These are phyloP conservation scores for Colletotrichum lindemuthianum DNA, from an alignment of 2,329 filamentous ascomycete species.

Conservation along the genomic window DNA sequence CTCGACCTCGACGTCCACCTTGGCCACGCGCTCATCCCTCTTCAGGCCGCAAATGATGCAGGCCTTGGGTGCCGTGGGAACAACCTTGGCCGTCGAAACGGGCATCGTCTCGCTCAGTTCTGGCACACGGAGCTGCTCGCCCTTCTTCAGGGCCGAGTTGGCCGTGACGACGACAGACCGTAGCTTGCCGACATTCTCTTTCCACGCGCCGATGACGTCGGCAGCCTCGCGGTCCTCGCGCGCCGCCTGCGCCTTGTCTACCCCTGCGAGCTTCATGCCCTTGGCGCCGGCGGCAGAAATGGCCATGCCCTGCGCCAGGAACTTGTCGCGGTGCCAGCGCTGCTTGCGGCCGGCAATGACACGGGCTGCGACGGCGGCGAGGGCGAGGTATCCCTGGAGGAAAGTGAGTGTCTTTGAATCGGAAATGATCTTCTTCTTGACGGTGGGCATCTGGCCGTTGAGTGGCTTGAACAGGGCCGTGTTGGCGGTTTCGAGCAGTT, in stretches of 20 bases:
- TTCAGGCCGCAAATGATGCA: constrained; percentile 91
- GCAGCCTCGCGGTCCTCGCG: constrained; percentile 87
- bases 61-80: constrained; percentile 75
- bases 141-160: constrained; percentile 55
- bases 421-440: constrained; percentile 71
- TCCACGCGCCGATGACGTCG: constrained; percentile 81
- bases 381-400: constrained; percentile 69
- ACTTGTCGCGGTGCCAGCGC: constrained; percentile 90
- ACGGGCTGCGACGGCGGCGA: constrained; percentile 76
- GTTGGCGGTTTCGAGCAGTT: constrained; percentile 74
- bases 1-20: constrained; percentile 79
- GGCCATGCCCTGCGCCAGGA: constrained; percentile 86
- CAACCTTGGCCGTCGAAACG: constrained; percentile 76
- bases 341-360: constrained; percentile 86
- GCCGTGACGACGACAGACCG: constrained; percentile 76
- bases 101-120: constrained; percentile 77
- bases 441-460: constrained; percentile 62
- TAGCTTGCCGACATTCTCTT: constrained; percentile 77
- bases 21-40: constrained; percentile 82
- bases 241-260: constrained; percentile 84
- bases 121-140: constrained; percentile 65
- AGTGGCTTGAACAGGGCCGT: constrained; percentile 73
- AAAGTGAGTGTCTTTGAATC: constrained; percentile 71
- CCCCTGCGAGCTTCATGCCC: constrained; percentile 89
- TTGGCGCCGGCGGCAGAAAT: constrained; percentile 81